These are phyloP conservation scores for Furcasterigmium sp. DNA, from an alignment of 2,329 filamentous ascomycete species.

Conservation along the genomic window DNA sequence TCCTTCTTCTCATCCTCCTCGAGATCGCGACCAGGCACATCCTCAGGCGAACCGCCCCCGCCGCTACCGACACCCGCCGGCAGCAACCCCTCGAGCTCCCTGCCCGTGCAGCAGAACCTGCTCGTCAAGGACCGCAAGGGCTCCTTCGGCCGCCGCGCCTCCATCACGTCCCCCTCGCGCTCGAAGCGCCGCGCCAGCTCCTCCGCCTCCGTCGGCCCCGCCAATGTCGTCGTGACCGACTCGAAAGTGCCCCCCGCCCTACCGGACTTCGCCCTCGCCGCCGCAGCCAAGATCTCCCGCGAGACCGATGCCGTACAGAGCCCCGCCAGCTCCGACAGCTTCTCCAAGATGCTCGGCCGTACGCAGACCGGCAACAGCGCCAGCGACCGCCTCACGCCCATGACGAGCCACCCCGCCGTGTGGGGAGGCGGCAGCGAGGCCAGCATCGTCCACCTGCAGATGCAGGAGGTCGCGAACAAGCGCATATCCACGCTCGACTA, in stretches of 20 bases:
- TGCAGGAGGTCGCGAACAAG: slow-evolving; percentile 85
- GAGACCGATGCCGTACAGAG: slow-evolving; percentile 21
- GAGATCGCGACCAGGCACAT: slow-evolving; percentile 15
- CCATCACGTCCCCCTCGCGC: slow-evolving; percentile 34
- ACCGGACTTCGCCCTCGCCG: slow-evolving; percentile 47
- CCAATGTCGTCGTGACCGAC: slow-evolving; percentile 36
- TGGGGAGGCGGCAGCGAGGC: slow-evolving; percentile 33
- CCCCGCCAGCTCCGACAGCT: slow-evolving; percentile 26
- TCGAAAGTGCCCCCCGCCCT: slow-evolving; percentile 45
- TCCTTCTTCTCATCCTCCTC: slow-evolving; percentile 28
- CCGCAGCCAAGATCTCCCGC: slow-evolving; percentile 36
- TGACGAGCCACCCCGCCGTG: slow-evolving; percentile 20
- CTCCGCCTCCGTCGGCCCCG: slow-evolving; percentile 33
- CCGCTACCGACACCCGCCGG: slow-evolving; percentile 5
- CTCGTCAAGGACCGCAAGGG: slow-evolving; percentile 42
- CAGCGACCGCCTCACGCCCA: slow-evolving; percentile 19
- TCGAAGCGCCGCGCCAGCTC: slow-evolving; percentile 33
- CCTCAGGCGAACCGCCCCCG: slow-evolving; percentile 11
- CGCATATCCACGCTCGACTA: slow-evolving; percentile 93
- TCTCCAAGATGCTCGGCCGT: slow-evolving; percentile 39
- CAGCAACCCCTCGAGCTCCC: slow-evolving; percentile 11
- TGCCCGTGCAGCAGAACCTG: slow-evolving; percentile 19
- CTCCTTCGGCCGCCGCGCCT: slow-evolving; percentile 50
- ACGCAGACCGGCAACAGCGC: slow-evolving; percentile 29
- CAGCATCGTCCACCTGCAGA: slow-evolving; percentile 50